A percentile compares a stretch with the other conserved stretches of the same genome.
These are phyloP conservation scores for Trichothecium roseum DNA, from an alignment of 2,329 filamentous ascomycete genomes.

Conservation along the genomic window DNA sequence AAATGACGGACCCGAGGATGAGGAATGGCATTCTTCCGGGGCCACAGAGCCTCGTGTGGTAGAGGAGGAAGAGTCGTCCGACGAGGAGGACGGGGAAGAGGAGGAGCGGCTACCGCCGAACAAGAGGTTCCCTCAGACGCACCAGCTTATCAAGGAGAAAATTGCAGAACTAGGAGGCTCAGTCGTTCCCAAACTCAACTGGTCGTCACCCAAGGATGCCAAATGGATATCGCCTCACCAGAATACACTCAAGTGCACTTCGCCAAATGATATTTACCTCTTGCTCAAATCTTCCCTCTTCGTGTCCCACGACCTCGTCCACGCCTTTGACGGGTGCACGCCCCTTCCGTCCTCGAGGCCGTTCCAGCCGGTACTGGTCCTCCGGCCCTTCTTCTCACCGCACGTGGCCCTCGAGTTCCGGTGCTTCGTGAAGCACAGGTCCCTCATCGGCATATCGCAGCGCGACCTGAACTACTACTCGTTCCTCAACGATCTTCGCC, in stretches of 20 bases:
- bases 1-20: slow-evolving; percentile 42
- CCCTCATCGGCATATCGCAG: slow-evolving; percentile 75
- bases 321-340: slow-evolving; percentile 70
- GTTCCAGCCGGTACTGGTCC: slow-evolving; percentile 69
- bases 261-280: slow-evolving; percentile 84
- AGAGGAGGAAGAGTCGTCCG: slow-evolving; percentile 30
- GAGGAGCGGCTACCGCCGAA: slow-evolving; percentile 34
- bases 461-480: slow-evolving; percentile 84
- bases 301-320: slow-evolving; percentile 84
- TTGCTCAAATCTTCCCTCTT: slow-evolving; percentile 93
- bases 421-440: slow-evolving; percentile 80
- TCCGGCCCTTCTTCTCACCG: slow-evolving; percentile 79
- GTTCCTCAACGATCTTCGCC: slow-evolving; percentile 58
- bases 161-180: slow-evolving; percentile 76
- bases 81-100: slow-evolving; percentile 40
- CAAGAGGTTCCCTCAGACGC: slow-evolving; percentile 57
- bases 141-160: slow-evolving; percentile 63
- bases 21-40: slow-evolving; percentile 32
- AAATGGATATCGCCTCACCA: slow-evolving; percentile 76
- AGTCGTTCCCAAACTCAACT: slow-evolving; percentile 90
- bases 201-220: slow-evolving; percentile 94
- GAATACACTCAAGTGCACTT: slow-evolving; percentile 86
- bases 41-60: slow-evolving; percentile 13
- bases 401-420: slow-evolving; percentile 91
- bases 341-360: slow-evolving; percentile 22